Base-by-base conservation (phyloP, 2,329 filamentous ascomycete species). In the Trichoderma oligosporum region DNA sequence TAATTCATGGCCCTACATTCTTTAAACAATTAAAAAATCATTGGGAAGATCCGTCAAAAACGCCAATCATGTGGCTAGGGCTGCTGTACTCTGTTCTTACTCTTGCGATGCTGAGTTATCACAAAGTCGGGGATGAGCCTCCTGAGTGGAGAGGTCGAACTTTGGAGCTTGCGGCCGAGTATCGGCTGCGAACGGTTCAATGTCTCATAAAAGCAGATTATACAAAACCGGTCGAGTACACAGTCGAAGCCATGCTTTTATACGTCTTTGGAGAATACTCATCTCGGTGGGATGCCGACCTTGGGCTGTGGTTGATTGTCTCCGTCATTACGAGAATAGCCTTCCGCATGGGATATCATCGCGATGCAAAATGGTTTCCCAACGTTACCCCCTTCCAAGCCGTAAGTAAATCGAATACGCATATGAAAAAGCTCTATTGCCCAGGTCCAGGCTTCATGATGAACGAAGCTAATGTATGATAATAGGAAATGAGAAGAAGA, bases 1-100 rank as follows among this genome's bases (percentile, higher is more conserved):
- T 94, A 62, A 82, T 94, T 49, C 90, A 95, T 66, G 86, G 86
- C 0, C 92, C 91, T 9, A 92, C 90, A 0, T 97, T 97, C 66
- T 85, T 93, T 66, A 83, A 87, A 65, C 82, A 89, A 70, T 76
- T 89, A 4, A 77, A 78, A 25, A 72, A 70, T 7, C 82, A 86
- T 67, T 93, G 88, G 88, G 75, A 85, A 65, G 84, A 87, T 64
- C 88, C 89, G 0, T 81, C 81, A 12, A 87, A 88, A 63, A 86
- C 88, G 4, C 82, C 85, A 1, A 77, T 91, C 58, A 87, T 90
- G 74, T 94, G 89, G 88, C 73, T 94, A 12, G 89, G 87, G 1
- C 71, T 92, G 60, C 79, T 91, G 11, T 93, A 89, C 69, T 82
- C 88, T 0, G 84, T 93, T 70, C 80, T 93, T 71, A 88, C 85